Evolutionary conservation across 139 green algal species (phyloP).

Genomic region (Coelastrella sp.): DNA sequence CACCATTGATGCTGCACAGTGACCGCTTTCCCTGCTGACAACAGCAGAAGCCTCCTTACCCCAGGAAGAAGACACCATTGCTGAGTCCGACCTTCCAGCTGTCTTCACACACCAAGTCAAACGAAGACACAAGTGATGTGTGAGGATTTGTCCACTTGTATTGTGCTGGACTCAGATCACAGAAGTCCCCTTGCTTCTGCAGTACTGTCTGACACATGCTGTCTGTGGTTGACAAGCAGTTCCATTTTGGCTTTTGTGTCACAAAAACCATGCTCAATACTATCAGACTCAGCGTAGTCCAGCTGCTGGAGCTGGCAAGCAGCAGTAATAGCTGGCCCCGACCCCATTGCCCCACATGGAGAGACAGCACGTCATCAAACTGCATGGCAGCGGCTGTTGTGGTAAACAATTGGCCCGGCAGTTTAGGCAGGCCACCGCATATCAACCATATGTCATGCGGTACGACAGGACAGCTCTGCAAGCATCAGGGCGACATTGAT

Average conservation of each 20-base stretch:
- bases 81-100: slow-evolving; percentile 10
- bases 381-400: neutral
- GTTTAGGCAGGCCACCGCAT: too few relatives aligned
- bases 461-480: too few relatives aligned
- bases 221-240: neutral
- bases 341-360: slow-evolving; percentile 29
- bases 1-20: neutral
- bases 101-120: slow-evolving; percentile 23
- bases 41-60: neutral
- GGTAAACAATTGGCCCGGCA: too few relatives aligned
- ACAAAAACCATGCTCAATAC: slow-evolving; percentile 39
- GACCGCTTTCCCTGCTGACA: too few relatives aligned
- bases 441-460: too few relatives aligned
- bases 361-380: slow-evolving; percentile 27
- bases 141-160: neutral
- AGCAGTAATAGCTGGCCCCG: slow-evolving; percentile 19
- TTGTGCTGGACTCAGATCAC: neutral
- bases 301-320: neutral
- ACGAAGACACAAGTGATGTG: neutral
- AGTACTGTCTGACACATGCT: neutral
- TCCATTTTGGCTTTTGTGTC: slow-evolving; percentile 13
- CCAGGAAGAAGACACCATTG: slow-evolving; percentile 36
- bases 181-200: slow-evolving; percentile 7
- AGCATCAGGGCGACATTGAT: too few relatives aligned
- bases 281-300: neutral